Evolutionary conservation across 2,329 filamentous ascomycete species (phyloP), one percentile per base, ranked within the genome.

Genomic region (Fusarium luffae): DNA sequence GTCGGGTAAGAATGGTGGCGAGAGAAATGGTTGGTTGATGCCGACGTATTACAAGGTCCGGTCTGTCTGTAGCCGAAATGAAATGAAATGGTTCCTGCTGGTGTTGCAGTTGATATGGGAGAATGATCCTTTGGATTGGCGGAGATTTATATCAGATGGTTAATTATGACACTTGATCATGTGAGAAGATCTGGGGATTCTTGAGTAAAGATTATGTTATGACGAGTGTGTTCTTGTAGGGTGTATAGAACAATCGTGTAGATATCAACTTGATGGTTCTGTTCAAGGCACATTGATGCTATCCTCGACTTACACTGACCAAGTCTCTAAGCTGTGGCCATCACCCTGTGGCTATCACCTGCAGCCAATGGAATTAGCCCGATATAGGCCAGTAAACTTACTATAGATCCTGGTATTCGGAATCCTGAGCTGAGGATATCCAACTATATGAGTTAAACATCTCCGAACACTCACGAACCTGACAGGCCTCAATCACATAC

Each of bases 21-120:
- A 54, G 12, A 43, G 51, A 58, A n/a, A 30, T 62, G 60, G 54
- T 61, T 69, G 66, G 60, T 7, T 46, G 30, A 28, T 30, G n/a
- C 11, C 21, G 14, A 66, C 18, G 66, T 69, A 42, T 23, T 25
- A 69, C 66, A 51, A 42, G 43, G 14, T 8, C 19, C 21, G 41
- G 37, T 43, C 55, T 69, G 66, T 66, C 50, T 51, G 51, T 34
- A 61, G 42, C 66, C 66, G 66, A 58, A 61, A 69, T 69, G 54
- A 58, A 61, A 69, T 69, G 54, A 66, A 50, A 34, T 37, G 23
- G 56, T 50, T 51, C 28, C 13, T 51, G 21, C 11, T 47, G 32
- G 10, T 23, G 30, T 37, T 32, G 13, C 19, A 43, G 9, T 62
- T n/a, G 44, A 28, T 42, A 12, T 54, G 28, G 40, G 48, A 23